These are phyloP conservation scores for Chytriomyces hyalinus DNA, from an alignment of 192 early-diverging fungal species.

Conservation along the genomic window DNA sequence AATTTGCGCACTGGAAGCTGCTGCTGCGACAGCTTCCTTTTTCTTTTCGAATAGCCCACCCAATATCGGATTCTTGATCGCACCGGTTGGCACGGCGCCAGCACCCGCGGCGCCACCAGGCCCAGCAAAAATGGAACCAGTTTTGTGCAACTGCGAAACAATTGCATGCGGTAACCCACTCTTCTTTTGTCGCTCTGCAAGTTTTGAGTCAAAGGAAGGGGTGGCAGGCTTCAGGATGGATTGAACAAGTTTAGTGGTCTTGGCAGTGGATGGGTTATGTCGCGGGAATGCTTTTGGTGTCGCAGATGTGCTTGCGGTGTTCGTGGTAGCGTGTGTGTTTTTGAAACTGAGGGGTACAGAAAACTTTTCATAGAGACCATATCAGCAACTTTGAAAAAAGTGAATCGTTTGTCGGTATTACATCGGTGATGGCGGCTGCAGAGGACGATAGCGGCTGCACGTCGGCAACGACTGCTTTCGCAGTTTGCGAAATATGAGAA, in stretches of 20 bases:
- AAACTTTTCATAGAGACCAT: slow-evolving; percentile 9
- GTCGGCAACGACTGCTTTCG: neutral
- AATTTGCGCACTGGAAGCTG: neutral
- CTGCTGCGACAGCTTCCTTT: neutral
- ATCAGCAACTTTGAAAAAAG: neutral
- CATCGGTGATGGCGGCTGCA: slow-evolving; percentile 21
- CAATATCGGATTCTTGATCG: slow-evolving; percentile 14
- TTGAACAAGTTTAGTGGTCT: neutral
- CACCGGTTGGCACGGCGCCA: neutral
- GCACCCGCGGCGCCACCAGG: neutral
- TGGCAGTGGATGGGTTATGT: slow-evolving; percentile 6
- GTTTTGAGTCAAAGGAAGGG: slow-evolving; percentile 29
- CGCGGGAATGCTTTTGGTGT: slow-evolving; percentile 30
- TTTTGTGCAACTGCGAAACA: neutral
- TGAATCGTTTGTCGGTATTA: neutral
- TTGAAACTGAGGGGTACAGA: neutral
- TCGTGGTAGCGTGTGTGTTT: too few relatives aligned
- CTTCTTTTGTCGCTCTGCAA: neutral
- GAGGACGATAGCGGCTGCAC: neutral
- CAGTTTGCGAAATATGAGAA: neutral
- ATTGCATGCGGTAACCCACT: neutral
- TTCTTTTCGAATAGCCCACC: slow-evolving; percentile 15
- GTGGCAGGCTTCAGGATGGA: slow-evolving; percentile 30
- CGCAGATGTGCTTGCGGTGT: neutral
- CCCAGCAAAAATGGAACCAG: neutral